A percentile compares a stretch with the other conserved stretches of the same genome.
Conservation (phyloP, 495 filamentous ascomycete genomes). For the Podospora bellae-mahoneyi region DNA sequence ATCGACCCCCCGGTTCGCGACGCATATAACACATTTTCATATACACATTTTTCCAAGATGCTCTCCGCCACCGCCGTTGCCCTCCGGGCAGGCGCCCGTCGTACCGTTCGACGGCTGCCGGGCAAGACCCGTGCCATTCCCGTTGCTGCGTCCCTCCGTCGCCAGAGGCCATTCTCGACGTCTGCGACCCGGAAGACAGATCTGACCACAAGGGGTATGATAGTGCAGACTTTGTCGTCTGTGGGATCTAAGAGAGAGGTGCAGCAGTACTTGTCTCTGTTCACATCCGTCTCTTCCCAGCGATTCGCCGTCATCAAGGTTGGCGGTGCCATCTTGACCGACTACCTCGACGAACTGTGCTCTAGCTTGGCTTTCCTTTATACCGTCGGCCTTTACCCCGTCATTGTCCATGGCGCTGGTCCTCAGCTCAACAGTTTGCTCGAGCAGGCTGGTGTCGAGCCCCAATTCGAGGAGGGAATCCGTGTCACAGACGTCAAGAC, state of each 20-base stretch:
- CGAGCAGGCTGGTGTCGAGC: slow-evolving; percentile 88
- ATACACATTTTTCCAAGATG: slow-evolving; percentile 25
- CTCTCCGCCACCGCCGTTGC: slow-evolving; percentile 37
- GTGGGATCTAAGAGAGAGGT: slow-evolving; percentile 97
- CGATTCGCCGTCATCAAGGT: slow-evolving; percentile 99
- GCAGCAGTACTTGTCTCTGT: slow-evolving; percentile 96
- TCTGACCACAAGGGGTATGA: slow-evolving; percentile 72
- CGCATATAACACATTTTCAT: neutral
- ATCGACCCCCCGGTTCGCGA: neutral
- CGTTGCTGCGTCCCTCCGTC: slow-evolving; percentile 24
- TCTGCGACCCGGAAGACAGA: slow-evolving; percentile 41
- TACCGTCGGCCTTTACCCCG: slow-evolving; percentile 91
- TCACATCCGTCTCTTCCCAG: slow-evolving; percentile 94
- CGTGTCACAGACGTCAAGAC: slow-evolving; percentile 96
- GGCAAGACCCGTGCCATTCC: slow-evolving; percentile 29
- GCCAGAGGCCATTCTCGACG: slow-evolving; percentile 32
- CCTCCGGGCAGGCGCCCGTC: slow-evolving; percentile 45
- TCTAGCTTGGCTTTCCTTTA: slow-evolving; percentile 88
- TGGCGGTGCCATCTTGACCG: slow-evolving; percentile 93
- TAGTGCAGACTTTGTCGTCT: slow-evolving; percentile 91
- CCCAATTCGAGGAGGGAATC: slow-evolving; percentile 95
- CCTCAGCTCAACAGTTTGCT: slow-evolving; percentile 95
- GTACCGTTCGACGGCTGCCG: slow-evolving; percentile 37
- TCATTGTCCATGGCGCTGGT: slow-evolving; percentile 94
- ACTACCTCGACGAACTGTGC: slow-evolving; percentile 86